A percentile compares a stretch with the other conserved stretches of the same genome.
Evolutionary conservation across 2,329 filamentous ascomycete species (phyloP).

Genomic region (Pseudocercospora vitis): DNA sequence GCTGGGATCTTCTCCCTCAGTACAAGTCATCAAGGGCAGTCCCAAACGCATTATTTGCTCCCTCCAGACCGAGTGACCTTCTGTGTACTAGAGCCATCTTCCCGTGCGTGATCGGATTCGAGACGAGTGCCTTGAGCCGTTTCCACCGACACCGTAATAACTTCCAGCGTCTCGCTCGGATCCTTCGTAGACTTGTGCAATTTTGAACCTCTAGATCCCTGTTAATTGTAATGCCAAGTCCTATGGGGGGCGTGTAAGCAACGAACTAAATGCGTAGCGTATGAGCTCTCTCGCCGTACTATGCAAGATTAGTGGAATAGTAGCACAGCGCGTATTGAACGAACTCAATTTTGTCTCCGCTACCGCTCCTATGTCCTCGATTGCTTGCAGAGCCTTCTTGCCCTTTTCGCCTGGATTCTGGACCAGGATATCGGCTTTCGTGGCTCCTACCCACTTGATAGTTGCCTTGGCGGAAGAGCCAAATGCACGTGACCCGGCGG

Average conservation of each 20-base stretch:
- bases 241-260: too few relatives aligned
- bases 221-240: background rate
- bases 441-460: background rate
- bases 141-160: slow-evolving; percentile 8
- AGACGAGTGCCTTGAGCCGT: slow-evolving; percentile 7
- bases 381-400: background rate
- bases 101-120: slow-evolving; percentile 4
- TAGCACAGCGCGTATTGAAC: background rate
- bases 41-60: too few relatives aligned
- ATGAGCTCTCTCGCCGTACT: slow-evolving; percentile 8
- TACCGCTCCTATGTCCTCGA: background rate
- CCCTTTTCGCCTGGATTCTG: background rate
- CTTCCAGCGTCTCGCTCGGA: slow-evolving; percentile 5
- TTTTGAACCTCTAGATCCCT: background rate
- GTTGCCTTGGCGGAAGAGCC: background rate
- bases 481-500: background rate
- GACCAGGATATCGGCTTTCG: background rate
- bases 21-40: too few relatives aligned
- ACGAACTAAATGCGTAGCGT: too few relatives aligned
- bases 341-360: background rate
- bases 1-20: too few relatives aligned
- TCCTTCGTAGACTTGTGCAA: slow-evolving; percentile 8
- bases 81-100: slow-evolving; percentile 6
- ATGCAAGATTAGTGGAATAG: background rate
- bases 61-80: slow-evolving; percentile 2